phyloP scores from a whole-genome alignment of 208 protist species.

The Trypanosomatidae sp. region DNA sequence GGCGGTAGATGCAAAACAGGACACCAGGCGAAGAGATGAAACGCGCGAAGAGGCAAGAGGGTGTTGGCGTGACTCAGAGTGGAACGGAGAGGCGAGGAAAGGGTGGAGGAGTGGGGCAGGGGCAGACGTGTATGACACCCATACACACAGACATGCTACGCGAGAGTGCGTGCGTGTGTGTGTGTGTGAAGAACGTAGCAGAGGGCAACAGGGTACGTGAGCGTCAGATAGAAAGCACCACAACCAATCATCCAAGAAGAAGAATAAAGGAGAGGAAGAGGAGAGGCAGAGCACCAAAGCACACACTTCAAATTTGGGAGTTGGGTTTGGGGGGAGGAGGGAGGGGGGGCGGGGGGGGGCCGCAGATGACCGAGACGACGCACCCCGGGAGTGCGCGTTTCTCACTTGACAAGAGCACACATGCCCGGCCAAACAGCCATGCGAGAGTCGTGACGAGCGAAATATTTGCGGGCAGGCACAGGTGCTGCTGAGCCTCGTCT shows the following conservation, averaged over 20 bases:
- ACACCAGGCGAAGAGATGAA: not conserved
- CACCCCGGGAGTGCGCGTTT: not conserved
- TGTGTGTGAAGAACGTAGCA: not conserved
- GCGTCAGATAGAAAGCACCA: not conserved
- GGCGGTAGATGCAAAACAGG: not conserved
- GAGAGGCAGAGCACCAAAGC: not conserved
- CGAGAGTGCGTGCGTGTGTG: not conserved
- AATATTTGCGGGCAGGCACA: not conserved
- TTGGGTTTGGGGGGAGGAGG: not conserved
- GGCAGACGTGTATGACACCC: not conserved
- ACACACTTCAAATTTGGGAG: not conserved
- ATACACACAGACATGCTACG: not conserved
- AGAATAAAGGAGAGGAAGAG: not conserved
- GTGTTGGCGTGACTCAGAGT: not conserved
- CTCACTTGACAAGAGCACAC: not conserved
- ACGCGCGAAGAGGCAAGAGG: not conserved
- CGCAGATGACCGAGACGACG: not conserved
- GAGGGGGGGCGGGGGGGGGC: not conserved
- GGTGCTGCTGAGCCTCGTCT: not conserved
- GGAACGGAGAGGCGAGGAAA: not conserved
- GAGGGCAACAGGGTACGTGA: not conserved
- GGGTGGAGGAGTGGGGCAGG: not conserved
- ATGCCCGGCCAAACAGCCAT: too few relatives aligned
- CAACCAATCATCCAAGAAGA: not conserved
- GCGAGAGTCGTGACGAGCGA: not conserved